Base-by-base conservation (phyloP, 1,284 basidiomycete species). In the Meripilus lineatus region DNA sequence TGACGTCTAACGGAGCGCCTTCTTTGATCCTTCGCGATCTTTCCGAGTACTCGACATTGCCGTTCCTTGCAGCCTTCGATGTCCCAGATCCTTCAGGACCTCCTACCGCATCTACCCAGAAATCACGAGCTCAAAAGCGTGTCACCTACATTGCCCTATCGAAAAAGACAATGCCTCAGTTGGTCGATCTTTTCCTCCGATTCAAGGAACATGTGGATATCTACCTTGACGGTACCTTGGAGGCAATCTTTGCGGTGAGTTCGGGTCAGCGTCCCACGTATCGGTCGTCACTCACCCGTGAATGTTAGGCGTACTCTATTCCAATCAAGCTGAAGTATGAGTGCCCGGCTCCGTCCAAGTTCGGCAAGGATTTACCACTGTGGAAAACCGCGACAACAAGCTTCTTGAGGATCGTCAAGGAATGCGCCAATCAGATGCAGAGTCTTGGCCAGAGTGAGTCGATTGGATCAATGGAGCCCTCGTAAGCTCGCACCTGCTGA, bases 281-380 rank as follows among this genome's bases (percentile, higher is more conserved):
- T 5, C 40, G 40, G 36, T 42, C 23, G 28, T 38, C 26, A 47
- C 38, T 34, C 17, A 23, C 48, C 32, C 49, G 37, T 43, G 8
- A 5, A 1, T 42, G 25, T 4, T 42, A 93, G 89, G 85, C 92
- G 0, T 92, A 89, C 54, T 79, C 88, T 2, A 84, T 95, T 25
- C 93, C 94, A 0, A 83, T 97, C 61, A 93, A 93, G 61, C 70
- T 98, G 50, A 95, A 94, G 64, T 96, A 97, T 55, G 91, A 93
- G 36, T 96, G 94, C 59, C 93, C 94, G 0, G 69, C 85, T 0
- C 75, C 93, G 1, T 92, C 84, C 34, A 92, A 86, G 59, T 89
- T 81, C 57, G 89, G 89, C 1, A 81, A 87, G 42, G 92, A 92
- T 58, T 66, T 63, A n/a, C 90, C 92, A 0, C 65, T 96, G 6